phyloP scores from a whole-genome alignment of 1,139 yeast genomes.

The Debaryomycetaceae sp. region DNA sequence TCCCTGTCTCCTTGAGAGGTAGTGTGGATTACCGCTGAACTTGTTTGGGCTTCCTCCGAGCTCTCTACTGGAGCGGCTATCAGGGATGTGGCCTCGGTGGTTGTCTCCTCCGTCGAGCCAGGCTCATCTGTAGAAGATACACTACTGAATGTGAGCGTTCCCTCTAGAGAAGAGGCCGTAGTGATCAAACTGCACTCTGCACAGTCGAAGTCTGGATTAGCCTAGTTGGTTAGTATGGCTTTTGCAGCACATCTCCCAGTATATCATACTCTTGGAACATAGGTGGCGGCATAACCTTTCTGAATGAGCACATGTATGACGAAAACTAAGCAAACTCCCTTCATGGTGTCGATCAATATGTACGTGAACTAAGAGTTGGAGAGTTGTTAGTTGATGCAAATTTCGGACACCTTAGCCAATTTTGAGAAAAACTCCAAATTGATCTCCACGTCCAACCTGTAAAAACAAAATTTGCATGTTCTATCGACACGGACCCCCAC shows the following conservation, averaged over 20 bases:
- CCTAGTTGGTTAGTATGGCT: conserved; percentile 12
- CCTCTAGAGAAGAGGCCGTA: conserved; percentile 17
- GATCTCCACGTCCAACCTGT: too few species aligned
- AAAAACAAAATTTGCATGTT: too few species aligned
- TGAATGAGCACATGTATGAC: background rate
- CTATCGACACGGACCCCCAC: too few species aligned
- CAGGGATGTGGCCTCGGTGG: background rate
- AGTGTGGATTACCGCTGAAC: background rate
- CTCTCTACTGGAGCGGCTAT: background rate
- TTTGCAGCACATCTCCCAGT: background rate
- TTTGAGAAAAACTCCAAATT: too few species aligned
- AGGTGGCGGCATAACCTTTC: conserved; percentile 1
- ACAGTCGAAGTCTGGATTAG: conserved; percentile 22
- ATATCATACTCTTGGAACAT: conserved; percentile 13
- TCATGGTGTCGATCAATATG: background rate
- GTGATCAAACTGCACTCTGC: conserved; percentile 24
- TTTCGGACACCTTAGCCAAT: too few species aligned
- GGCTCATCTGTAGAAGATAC: background rate
- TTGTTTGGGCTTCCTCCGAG: background rate
- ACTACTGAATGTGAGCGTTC: conserved; percentile 14
- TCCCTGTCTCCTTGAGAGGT: background rate
- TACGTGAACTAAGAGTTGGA: too few species aligned
- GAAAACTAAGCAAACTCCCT: background rate
- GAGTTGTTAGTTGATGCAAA: too few species aligned
- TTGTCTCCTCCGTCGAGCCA: background rate